A percentile compares a stretch with the other conserved stretches of the same genome.
phyloP scores from a whole-genome alignment of 2,329 filamentous ascomycete genomes.

The Penicillium palitans region DNA sequence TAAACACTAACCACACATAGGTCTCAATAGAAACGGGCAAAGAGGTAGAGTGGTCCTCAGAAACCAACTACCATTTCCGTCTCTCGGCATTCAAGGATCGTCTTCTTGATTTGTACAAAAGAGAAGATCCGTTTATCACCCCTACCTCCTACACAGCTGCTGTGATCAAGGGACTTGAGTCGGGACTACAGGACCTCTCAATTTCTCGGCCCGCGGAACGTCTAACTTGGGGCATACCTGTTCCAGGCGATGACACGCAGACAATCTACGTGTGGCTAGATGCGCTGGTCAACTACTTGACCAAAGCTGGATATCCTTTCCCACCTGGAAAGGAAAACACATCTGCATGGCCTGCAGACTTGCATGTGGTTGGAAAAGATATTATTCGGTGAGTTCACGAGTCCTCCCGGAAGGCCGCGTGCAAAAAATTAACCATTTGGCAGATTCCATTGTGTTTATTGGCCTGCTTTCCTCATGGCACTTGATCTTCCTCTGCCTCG shows the following conservation, averaged over 20 bases:
- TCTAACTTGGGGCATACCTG: conserved; percentile 82
- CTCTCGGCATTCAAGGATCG: conserved; percentile 78
- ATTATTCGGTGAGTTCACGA: conserved; percentile 65
- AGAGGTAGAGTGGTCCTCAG: conserved; percentile 91
- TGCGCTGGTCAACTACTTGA: conserved; percentile 90
- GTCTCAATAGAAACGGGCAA: conserved; percentile 82
- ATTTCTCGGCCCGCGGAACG: conserved; percentile 79
- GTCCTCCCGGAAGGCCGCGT: neutral
- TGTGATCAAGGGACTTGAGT: conserved; percentile 72
- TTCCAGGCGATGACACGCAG: conserved; percentile 79
- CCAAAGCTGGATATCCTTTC: conserved; percentile 77
- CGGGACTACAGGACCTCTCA: conserved; percentile 81
- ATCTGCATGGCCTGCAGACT: conserved; percentile 82
- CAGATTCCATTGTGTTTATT: conserved; percentile 92
- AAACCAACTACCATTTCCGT: conserved; percentile 92
- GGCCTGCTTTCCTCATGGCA: conserved; percentile 94
- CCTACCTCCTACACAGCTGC: conserved; percentile 74
- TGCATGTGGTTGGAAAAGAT: conserved; percentile 94
- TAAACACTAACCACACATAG: conserved; percentile 34
- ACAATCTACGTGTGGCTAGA: conserved; percentile 99
- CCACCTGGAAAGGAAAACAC: conserved; percentile 64
- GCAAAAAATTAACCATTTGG: conserved; percentile 19
- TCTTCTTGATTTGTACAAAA: conserved; percentile 74
- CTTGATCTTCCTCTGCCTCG: conserved; percentile 75
- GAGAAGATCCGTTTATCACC: conserved; percentile 75